Conservation (phyloP, 805 yeast genomes). For the Debaryomyces tyrocola region DNA sequence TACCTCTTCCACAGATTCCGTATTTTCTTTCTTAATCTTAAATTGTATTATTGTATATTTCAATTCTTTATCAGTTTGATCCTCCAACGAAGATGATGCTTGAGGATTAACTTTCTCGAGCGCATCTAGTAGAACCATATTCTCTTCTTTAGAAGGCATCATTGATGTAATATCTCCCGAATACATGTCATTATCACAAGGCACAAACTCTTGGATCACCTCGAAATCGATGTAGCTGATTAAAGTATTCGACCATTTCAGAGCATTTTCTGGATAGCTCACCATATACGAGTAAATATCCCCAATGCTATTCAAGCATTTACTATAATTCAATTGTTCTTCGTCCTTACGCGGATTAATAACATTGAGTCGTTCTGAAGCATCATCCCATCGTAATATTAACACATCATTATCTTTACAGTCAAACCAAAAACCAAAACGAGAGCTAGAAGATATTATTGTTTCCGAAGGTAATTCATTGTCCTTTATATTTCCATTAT, state of each 20-base stretch:
- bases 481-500: not conserved
- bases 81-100: slow-evolving; percentile 12
- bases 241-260: slow-evolving; percentile 9
- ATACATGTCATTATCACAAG: slow-evolving; percentile 1
- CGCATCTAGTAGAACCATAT: slow-evolving; percentile 37
- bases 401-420: slow-evolving; percentile 34
- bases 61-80: slow-evolving; percentile 34
- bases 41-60: slow-evolving; percentile 44
- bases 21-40: slow-evolving; percentile 31
- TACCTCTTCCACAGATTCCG: slow-evolving; percentile 31
- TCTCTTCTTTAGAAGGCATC: slow-evolving; percentile 52
- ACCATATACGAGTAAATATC: slow-evolving; percentile 33
- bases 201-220: slow-evolving; percentile 21
- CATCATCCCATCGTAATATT: slow-evolving; percentile 35
- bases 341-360: slow-evolving; percentile 13
- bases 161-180: slow-evolving; percentile 39
- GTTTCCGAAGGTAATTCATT: not conserved
- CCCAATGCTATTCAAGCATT: slow-evolving; percentile 25
- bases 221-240: slow-evolving; percentile 19
- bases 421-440: slow-evolving; percentile 44
- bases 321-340: slow-evolving; percentile 29
- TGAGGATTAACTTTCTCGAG: slow-evolving; percentile 22
- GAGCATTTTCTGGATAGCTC: slow-evolving; percentile 30
- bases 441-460: slow-evolving; percentile 11
- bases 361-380: slow-evolving; percentile 13